phyloP scores from a whole-genome alignment of 2,329 filamentous ascomycete species.

The Trichoderma koningii region DNA sequence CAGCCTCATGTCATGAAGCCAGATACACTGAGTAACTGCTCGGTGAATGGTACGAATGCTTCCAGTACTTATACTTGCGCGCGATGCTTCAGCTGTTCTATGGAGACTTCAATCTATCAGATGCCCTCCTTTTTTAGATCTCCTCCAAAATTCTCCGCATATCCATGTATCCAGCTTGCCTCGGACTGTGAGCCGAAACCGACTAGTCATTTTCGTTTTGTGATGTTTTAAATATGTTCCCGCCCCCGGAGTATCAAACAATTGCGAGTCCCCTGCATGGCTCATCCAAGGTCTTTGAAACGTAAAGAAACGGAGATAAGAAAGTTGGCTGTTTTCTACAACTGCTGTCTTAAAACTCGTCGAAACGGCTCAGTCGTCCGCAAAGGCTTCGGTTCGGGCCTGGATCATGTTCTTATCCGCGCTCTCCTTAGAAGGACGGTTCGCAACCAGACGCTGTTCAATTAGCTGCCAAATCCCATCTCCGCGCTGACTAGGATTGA shows the following conservation, averaged over 20 bases:
- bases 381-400: slow-evolving; percentile 47
- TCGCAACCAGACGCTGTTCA: slow-evolving; percentile 54
- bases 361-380: slow-evolving; percentile 35
- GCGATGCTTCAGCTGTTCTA: slow-evolving; percentile 8
- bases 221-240: neutral
- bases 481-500: neutral
- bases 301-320: neutral
- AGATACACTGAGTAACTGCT: neutral
- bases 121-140: neutral
- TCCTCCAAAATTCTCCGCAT: neutral
- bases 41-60: neutral
- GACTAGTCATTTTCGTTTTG: neutral
- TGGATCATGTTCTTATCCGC: slow-evolving; percentile 41
- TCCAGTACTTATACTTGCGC: slow-evolving; percentile 9
- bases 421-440: slow-evolving; percentile 47
- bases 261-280: neutral
- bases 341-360: neutral
- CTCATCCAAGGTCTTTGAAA: neutral
- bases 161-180: neutral
- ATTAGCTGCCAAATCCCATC: slow-evolving; percentile 32
- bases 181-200: neutral
- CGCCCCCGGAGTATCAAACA: neutral
- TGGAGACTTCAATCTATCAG: neutral
- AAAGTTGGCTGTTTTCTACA: neutral
- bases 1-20: neutral